Evolutionary conservation across 2,329 filamentous ascomycete species (phyloP), one percentile per base, ranked within the genome.

Genomic region (Fusarium torreyae): DNA sequence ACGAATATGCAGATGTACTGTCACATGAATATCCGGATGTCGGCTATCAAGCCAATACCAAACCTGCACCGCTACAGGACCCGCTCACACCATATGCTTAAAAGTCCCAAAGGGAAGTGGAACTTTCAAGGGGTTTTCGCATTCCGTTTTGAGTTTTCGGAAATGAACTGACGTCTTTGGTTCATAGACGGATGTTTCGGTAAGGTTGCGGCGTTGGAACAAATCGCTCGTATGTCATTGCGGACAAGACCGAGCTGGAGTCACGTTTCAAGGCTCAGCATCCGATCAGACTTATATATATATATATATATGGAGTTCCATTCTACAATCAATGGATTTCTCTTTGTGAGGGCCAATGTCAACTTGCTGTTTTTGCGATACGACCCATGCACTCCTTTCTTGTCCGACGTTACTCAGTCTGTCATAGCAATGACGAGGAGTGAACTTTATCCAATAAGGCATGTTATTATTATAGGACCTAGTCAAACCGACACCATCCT

Each of bases 151-250:
- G 34, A 36, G n/a, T 65, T 65, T 65, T 65, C 62, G 62, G 36
- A 65, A 59, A 64, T 15, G 22, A 24, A 50, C 18, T 36, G 8
- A 58, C n/a, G 36, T 33, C 14, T 51, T 64, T 58, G 61, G 52
- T 42, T 43, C 34, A 43, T 40, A 33, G 26, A 17, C 45, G 53
- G 60, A 52, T 65, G 45, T 39, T 36, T 57, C 43, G 60, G 58
- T 24, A 40, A 59, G 33, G 50, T 39, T 26, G 44, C 58, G 60
- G 34, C 36, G 24, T 34, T 59, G 22, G 6, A 20, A 51, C 58
- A 65, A 65, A 65, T 59, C 39, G 50, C 60, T 58, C 45, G 22
- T 51, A 48, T 58, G 60, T 34, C 60, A 59, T 59, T 36, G 20
- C 34, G 24, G 60, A 24, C 36, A 36, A 42, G 14, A 15, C 34